These are phyloP conservation scores for Chamaecyparis obtusa DNA, from an alignment of 75 land plant genomes.

Conservation along the genomic window DNA sequence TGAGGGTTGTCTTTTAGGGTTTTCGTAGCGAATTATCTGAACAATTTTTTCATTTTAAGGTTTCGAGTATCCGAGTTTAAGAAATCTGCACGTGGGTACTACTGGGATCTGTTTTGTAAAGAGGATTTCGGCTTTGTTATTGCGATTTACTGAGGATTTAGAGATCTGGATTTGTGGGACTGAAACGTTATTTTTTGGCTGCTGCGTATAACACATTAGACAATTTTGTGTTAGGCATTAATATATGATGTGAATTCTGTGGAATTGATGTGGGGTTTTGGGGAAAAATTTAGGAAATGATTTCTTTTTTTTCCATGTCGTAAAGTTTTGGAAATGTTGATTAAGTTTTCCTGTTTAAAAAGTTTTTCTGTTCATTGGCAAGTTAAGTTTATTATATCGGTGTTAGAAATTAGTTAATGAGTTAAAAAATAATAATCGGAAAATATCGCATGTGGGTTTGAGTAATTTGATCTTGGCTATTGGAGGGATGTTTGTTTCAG, in stretches of 20 bases:
- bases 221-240: neutral
- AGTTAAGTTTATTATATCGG: too few relatives aligned
- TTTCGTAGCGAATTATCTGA: neutral
- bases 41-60: neutral
- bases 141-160: neutral
- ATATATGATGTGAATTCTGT: neutral
- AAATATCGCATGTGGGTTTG: neutral
- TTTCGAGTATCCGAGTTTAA: neutral
- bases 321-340: too few relatives aligned
- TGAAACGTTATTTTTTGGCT: neutral
- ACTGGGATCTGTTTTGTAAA: neutral
- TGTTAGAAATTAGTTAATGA: too few relatives aligned
- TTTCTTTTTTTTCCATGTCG: too few relatives aligned
- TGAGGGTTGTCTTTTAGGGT: neutral
- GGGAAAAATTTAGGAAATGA: too few relatives aligned
- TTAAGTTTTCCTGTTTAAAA: too few relatives aligned
- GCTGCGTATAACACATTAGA: neutral
- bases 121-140: neutral
- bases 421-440: too few relatives aligned
- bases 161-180: neutral
- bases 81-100: neutral
- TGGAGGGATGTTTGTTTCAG: neutral
- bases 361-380: too few relatives aligned
- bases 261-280: neutral
- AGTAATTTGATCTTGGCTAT: neutral